These are phyloP conservation scores for Gossypium trilobum DNA, from an alignment of 441 rosid species.

Conservation along the genomic window DNA sequence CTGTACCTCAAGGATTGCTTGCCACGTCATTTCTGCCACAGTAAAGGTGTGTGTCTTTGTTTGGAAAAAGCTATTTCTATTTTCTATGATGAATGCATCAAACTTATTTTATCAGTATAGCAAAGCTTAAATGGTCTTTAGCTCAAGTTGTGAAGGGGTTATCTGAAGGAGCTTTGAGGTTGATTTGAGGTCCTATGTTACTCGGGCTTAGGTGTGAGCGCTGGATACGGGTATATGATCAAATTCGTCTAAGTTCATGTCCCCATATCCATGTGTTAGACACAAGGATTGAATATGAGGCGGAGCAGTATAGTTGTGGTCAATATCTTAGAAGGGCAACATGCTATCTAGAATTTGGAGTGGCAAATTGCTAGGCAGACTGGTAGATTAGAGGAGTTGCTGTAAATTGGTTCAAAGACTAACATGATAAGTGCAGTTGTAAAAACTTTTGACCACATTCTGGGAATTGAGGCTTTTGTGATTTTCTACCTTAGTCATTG, in stretches of 20 bases:
- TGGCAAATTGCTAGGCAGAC: not conserved
- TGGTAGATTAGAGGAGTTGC: not conserved
- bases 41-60: slow-evolving; percentile 51
- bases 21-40: slow-evolving; percentile 74
- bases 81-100: not conserved
- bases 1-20: slow-evolving; percentile 76
- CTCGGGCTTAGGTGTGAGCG: not conserved
- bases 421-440: not conserved
- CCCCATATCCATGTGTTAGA: not conserved
- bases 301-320: no score
- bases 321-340: no score
- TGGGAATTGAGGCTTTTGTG: not conserved
- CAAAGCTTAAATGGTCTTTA: not conserved
- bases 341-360: not conserved
- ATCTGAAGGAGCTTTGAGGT: not conserved
- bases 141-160: not conserved
- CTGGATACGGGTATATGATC: not conserved
- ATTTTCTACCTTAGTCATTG: not conserved
- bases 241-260: not conserved
- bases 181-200: not conserved
- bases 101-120: not conserved
- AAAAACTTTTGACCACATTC: not conserved
- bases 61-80: not conserved
- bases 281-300: not conserved
- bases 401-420: not conserved